Evolutionary conservation across 1,284 basidiomycete species (phyloP).

Genomic region (Prillingera fragicola): DNA sequence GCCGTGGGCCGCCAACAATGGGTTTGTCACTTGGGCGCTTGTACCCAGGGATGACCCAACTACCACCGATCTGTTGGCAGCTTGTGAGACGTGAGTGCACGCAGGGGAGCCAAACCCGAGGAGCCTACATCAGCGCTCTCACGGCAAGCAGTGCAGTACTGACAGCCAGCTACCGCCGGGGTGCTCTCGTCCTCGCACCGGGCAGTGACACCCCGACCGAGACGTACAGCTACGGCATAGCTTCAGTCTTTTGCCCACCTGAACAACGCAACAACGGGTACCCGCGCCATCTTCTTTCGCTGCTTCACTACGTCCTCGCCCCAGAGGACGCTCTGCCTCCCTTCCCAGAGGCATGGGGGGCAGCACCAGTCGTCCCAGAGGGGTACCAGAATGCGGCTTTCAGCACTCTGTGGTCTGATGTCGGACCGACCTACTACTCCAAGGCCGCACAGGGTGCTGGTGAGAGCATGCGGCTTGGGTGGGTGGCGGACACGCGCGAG

Average conservation of each 20-base stretch:
- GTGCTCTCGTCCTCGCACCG: conserved; percentile 10
- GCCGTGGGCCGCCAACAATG: conserved; percentile 3
- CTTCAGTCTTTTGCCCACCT: conserved; percentile 31
- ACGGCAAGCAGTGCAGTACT: conserved; percentile 8
- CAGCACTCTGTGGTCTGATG: conserved; percentile 34
- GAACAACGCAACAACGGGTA: conserved; percentile 32
- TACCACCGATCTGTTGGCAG: not conserved
- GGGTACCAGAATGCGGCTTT: conserved; percentile 11
- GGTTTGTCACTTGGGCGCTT: conserved; percentile 10
- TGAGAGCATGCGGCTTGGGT: too few relatives aligned
- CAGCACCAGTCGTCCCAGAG: conserved; percentile 10
- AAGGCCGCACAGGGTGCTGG: conserved; percentile 14
- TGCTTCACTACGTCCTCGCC: conserved; percentile 31
- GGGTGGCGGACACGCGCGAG: not conserved
- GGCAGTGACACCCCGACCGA: conserved; percentile 8
- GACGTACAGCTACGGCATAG: conserved; percentile 27
- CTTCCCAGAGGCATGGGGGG: conserved; percentile 25
- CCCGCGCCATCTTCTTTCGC: conserved; percentile 29
- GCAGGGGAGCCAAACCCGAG: too few relatives aligned
- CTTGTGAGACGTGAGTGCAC: conserved; percentile 14
- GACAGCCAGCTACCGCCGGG: conserved; percentile 20
- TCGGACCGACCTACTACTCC: conserved; percentile 32
- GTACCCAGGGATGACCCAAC: conserved; percentile 6
- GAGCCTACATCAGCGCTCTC: conserved; percentile 2
- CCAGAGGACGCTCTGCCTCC: conserved; percentile 10